These are phyloP conservation scores for Solanum appendiculatum DNA, from an alignment of 257 asterid genomes.

Conservation along the genomic window DNA sequence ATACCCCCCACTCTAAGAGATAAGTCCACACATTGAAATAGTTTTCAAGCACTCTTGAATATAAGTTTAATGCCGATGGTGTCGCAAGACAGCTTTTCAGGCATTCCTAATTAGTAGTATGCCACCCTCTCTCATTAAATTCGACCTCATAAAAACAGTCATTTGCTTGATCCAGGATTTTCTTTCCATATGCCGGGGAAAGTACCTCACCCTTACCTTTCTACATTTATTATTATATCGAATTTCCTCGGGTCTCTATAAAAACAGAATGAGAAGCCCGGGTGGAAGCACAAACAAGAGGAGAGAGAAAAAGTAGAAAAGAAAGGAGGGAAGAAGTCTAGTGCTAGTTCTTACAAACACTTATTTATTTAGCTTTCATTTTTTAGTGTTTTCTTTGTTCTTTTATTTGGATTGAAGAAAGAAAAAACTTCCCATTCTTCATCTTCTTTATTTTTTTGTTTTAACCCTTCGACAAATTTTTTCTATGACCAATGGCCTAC, in stretches of 20 bases:
- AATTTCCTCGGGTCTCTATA: not conserved
- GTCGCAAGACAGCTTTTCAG: not conserved
- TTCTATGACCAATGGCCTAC: not conserved
- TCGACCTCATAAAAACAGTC: not conserved
- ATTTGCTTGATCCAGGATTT: not conserved
- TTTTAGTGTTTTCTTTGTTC: too few relatives aligned
- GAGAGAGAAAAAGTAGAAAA: not conserved
- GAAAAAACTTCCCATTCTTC: not conserved
- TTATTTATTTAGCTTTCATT: too few relatives aligned
- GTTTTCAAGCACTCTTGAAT: not conserved
- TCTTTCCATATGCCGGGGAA: not conserved
- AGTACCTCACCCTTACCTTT: not conserved
- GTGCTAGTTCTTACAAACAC: not conserved
- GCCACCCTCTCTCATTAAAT: not conserved
- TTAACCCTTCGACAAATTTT: not conserved
- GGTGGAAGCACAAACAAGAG: not conserved
- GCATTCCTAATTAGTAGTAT: not conserved
- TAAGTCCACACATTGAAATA: not conserved
- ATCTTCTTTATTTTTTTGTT: not conserved
- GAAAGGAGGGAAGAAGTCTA: not conserved
- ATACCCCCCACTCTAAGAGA: too few relatives aligned
- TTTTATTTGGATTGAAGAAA: not conserved
- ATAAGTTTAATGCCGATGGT: not conserved
- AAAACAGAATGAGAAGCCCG: not conserved
- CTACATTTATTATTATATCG: not conserved